Evolutionary conservation across 108 stramenopile species (phyloP).

Genomic region (Cyclotella atomus): DNA sequence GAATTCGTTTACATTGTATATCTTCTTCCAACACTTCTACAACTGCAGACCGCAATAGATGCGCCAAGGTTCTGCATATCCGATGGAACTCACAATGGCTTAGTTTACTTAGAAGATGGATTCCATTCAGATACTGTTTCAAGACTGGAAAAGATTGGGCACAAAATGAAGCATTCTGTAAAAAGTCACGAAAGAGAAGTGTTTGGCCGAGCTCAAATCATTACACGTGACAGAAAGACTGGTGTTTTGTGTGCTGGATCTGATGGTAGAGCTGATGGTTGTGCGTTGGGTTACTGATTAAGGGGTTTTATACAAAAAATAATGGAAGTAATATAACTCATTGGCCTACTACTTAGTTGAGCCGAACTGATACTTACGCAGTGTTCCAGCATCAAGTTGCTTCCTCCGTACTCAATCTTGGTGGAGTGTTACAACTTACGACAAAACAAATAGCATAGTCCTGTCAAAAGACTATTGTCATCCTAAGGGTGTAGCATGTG

Average conservation of each 20-base stretch:
- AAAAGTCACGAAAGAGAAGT: conserved; percentile 69
- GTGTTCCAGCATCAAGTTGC: no score
- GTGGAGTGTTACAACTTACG: no score
- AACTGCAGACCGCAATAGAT: conserved; percentile 84
- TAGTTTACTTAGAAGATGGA: conserved; percentile 77
- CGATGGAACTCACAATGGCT: conserved; percentile 79
- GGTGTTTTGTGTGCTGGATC: conserved; percentile 93
- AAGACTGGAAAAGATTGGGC: conserved; percentile 72
- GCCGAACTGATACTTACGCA: no score
- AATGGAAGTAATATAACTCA: no score
- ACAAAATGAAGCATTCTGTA: conserved; percentile 58
- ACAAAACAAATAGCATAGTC: no score
- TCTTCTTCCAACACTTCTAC: neutral
- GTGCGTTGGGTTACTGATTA: conserved; percentile 90
- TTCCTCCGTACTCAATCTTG: no score
- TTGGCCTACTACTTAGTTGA: no score
- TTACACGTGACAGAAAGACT: conserved; percentile 55
- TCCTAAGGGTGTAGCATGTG: no score
- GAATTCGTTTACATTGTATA: neutral
- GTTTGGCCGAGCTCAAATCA: conserved; percentile 96
- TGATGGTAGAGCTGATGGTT: conserved; percentile 95
- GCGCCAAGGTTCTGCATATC: conserved; percentile 93
- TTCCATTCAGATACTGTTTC: conserved; percentile 53
- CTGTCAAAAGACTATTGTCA: no score
- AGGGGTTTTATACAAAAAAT: no score